These are phyloP conservation scores for Phytophthora hibernalis DNA, from an alignment of 352 stramenopile genomes.

Conservation along the genomic window DNA sequence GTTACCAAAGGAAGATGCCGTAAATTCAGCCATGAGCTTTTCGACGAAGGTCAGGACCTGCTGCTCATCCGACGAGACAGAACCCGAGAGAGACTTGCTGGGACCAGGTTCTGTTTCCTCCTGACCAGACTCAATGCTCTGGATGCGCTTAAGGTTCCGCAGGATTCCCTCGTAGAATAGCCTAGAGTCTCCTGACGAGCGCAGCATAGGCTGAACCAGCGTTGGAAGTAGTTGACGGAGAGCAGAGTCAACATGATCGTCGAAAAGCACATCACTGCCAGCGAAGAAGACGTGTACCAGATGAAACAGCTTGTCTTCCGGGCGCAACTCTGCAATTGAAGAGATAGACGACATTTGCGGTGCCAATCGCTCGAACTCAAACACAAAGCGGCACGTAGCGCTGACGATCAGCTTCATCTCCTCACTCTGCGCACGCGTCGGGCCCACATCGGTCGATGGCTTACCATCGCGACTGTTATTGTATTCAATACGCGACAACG, in stretches of 20 bases:
- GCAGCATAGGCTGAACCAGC: constrained; percentile 49
- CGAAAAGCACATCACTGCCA: constrained; percentile 73
- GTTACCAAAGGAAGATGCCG: constrained; percentile 71
- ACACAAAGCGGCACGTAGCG: constrained; percentile 69
- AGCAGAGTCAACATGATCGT: constrained; percentile 64
- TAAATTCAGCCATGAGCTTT: constrained; percentile 73
- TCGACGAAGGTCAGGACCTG: constrained; percentile 75
- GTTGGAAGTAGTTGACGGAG: constrained; percentile 57
- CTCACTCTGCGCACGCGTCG: constrained; percentile 57
- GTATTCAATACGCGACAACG: constrained; percentile 76
- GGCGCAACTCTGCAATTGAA: constrained; percentile 37
- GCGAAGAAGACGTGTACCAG: constrained; percentile 79
- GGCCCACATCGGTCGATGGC: constrained; percentile 25
- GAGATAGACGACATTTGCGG: constrained; percentile 26
- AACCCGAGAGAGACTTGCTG: constrained; percentile 13
- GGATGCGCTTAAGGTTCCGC: constrained; percentile 57
- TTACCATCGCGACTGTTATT: constrained; percentile 31
- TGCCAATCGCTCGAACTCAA: constrained; percentile 53
- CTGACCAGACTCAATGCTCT: constrained; percentile 47
- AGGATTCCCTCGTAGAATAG: constrained; percentile 57
- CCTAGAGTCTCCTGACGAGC: constrained; percentile 23
- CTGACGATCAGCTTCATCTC: constrained; percentile 83
- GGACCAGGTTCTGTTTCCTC: constrained; percentile 2
- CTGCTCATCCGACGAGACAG: constrained; percentile 57
- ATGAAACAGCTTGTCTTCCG: constrained; percentile 82